Evolutionary conservation across 805 yeast species (phyloP).

Genomic region (Dipodascopsis tothii): DNA sequence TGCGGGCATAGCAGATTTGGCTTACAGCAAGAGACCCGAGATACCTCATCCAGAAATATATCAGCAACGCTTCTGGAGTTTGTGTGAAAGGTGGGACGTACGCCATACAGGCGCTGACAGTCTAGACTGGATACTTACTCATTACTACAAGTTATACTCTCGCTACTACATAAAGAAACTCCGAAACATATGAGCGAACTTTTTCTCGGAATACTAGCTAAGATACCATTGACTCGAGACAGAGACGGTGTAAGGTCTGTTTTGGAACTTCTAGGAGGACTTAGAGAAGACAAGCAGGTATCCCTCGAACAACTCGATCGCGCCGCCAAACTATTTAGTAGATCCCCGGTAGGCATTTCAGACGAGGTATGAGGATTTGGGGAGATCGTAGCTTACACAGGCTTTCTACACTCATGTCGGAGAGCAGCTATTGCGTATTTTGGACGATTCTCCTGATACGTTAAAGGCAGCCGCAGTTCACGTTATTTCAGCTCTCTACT

Average conservation of each 20-base stretch:
- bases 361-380: too few relatives aligned
- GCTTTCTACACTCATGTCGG: conserved; percentile 61
- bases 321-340: conserved; percentile 55
- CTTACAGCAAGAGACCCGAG: conserved; percentile 15
- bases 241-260: conserved; percentile 65
- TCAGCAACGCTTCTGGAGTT: too few relatives aligned
- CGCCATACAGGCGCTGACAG: too few relatives aligned
- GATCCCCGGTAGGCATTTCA: too few relatives aligned
- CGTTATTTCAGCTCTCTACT: conserved; percentile 40
- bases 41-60: too few relatives aligned
- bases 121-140: conserved; percentile 51
- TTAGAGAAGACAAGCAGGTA: conserved; percentile 64
- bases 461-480: conserved; percentile 43
- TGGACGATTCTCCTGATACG: conserved; percentile 52
- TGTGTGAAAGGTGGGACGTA: too few relatives aligned
- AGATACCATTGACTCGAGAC: conserved; percentile 48
- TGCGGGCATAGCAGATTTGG: conserved; percentile 27
- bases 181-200: too few relatives aligned
- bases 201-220: too few relatives aligned
- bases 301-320: conserved; percentile 59
- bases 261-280: conserved; percentile 68
- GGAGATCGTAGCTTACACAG: too few relatives aligned
- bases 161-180: conserved; percentile 45
- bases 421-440: conserved; percentile 47
- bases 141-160: conserved; percentile 52